phyloP scores from a whole-genome alignment of 2,329 filamentous ascomycete genomes.

The Juglanconis sp. region DNA sequence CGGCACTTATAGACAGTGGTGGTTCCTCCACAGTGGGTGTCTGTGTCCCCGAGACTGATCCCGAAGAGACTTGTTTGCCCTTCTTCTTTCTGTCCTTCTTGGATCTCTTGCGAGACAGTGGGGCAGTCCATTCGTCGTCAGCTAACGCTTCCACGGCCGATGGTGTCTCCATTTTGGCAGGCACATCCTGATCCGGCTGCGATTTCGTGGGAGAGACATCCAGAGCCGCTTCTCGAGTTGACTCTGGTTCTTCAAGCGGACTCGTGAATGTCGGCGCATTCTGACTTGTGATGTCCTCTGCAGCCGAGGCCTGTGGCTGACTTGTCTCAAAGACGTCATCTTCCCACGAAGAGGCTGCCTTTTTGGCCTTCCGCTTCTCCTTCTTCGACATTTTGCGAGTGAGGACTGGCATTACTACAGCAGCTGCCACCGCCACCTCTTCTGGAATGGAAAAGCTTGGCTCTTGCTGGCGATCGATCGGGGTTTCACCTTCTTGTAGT shows the following conservation, averaged over 20 bases:
- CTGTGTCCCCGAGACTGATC: constrained; percentile 12
- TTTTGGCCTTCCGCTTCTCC: constrained; percentile 26
- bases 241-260: not conserved
- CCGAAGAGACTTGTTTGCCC: constrained; percentile 24
- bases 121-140: constrained; percentile 20
- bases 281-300: not conserved
- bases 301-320: constrained; percentile 11
- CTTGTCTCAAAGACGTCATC: constrained; percentile 8
- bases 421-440: not conserved
- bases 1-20: not conserved
- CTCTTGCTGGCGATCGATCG: not conserved
- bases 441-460: not conserved
- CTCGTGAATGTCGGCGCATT: not conserved
- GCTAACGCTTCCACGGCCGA: constrained; percentile 6
- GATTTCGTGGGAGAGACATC: not conserved
- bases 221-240: not conserved
- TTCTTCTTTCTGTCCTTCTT: constrained; percentile 38
- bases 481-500: not conserved
- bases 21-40: constrained; percentile 7
- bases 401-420: not conserved
- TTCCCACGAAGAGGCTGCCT: constrained; percentile 21
- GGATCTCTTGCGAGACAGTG: constrained; percentile 28
- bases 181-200: constrained; percentile 12
- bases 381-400: constrained; percentile 20
- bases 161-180: constrained; percentile 23